Base-by-base conservation (phyloP, 768 basidiomycete genomes). In the Chalciporus piperatus region DNA sequence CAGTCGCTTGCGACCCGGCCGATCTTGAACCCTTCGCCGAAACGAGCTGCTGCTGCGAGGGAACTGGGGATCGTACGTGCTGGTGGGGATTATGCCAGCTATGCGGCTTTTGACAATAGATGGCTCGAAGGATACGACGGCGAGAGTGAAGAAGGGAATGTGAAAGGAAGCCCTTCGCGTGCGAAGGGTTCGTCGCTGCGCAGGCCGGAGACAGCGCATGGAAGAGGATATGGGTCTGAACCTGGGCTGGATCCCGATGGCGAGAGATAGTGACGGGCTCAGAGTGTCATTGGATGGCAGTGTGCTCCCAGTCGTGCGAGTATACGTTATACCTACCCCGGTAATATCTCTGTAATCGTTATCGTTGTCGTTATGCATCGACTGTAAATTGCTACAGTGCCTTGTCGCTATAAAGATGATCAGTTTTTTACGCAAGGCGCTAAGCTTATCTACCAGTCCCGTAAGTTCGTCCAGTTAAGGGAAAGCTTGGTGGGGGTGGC, bases 131-230 rank as follows among this genome's bases (percentile, higher is more conserved):
- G 40, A 38, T 20, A 51, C 22, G 44, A 44, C 12, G 32, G 37
- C 3, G 14, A 14, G 14, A 38, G 25, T 19, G 43, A 35, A 16
- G 37, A 19, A 1, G 42, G 30, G 16, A 6, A 13, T 12, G 20
- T 25, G 12, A n/a, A 30, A 13, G 45, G n/a, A 8, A 35, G 40
- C 13, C 22, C 47, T 20, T 59, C 52, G 30, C 50, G 12, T 7
- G 48, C 57, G 37, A 52, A 39, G 53, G 48, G 27, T 30, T 16
- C 27, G 14, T 10, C 46, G 2, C 39, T 14, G 23, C 38, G 40
- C 30, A 33, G 44, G 30, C 25, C 50, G 4, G n/a, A 30, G 14
- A 20, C 45, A 27, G 50, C 50, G 14, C 40, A 59, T 20, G 11
- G n/a, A 27, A 14, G 32, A 5, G 32, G 12, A 32, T 12, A 14